Evolutionary conservation across 78 protist genomes (phyloP).

Genomic region (Diacronema lutheri): DNA sequence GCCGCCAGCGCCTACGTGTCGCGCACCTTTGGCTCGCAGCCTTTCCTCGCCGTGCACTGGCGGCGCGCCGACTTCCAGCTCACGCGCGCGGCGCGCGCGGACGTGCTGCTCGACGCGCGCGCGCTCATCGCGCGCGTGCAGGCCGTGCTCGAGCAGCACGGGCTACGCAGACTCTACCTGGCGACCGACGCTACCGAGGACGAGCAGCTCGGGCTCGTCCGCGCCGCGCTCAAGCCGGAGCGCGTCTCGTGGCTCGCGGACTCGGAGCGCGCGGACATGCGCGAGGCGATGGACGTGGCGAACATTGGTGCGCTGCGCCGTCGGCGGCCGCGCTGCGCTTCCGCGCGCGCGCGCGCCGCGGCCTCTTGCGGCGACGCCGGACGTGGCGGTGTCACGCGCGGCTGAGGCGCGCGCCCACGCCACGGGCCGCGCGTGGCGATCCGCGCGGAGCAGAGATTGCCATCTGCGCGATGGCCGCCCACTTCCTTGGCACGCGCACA

Average conservation of each 20-base stretch:
- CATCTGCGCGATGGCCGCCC: not conserved
- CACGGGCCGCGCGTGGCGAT: not conserved
- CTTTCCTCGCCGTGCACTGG: conserved; percentile 9
- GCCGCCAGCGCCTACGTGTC: not conserved
- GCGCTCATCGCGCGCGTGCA: not conserved
- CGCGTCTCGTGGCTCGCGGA: not conserved
- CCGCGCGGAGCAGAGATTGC: not conserved
- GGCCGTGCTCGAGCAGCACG: too few species aligned
- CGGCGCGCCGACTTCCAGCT: not conserved
- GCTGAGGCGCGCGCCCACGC: too few species aligned
- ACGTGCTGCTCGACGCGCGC: not conserved
- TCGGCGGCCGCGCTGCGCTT: too few species aligned
- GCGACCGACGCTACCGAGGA: not conserved
- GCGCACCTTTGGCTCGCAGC: not conserved
- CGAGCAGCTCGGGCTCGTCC: not conserved
- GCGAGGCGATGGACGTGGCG: too few species aligned
- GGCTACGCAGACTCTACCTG: not conserved
- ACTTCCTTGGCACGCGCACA: not conserved
- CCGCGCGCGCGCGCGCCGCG: too few species aligned
- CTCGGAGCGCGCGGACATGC: too few species aligned
- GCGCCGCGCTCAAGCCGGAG: not conserved
- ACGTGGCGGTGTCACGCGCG: too few species aligned
- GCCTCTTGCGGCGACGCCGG: too few species aligned
- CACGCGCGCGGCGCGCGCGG: not conserved
- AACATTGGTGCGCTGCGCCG: too few species aligned